Conservation (phyloP, 129 eudicot species). For the Flaveria trinervia region DNA sequence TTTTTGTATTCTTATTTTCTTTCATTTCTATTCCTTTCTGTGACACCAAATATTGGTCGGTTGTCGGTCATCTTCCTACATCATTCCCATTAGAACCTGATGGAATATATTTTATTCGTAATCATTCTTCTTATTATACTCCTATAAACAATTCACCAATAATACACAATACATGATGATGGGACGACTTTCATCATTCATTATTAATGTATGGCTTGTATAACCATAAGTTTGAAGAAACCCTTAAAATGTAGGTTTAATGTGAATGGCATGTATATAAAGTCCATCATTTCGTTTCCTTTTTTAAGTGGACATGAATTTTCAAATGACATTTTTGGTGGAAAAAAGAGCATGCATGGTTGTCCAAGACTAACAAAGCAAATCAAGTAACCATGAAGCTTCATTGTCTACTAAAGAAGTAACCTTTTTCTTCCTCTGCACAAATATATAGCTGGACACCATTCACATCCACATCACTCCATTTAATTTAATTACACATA, state of each 20-base stretch:
- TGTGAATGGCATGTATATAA: constrained; percentile 1
- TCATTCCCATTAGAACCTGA: too few species aligned
- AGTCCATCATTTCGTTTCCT: constrained; percentile 3
- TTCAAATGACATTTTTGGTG: neutral
- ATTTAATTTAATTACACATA: neutral
- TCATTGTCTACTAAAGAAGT: constrained; percentile 6
- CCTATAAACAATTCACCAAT: too few species aligned
- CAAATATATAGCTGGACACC: constrained; percentile 34
- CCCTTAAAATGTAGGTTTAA: neutral
- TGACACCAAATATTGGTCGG: too few species aligned
- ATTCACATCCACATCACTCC: constrained; percentile 27
- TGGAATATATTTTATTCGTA: too few species aligned
- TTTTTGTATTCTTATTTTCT: too few species aligned
- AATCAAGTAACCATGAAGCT: neutral
- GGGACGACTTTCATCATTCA: too few species aligned
- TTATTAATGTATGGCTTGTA: neutral
- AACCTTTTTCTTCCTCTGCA: neutral
- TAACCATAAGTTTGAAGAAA: neutral
- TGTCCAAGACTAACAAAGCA: constrained; percentile 9
- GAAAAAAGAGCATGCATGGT: neutral
- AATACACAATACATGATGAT: too few species aligned
- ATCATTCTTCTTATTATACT: too few species aligned
- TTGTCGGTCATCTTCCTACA: too few species aligned
- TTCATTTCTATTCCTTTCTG: too few species aligned
- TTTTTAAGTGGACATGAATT: constrained; percentile 6